Base-by-base conservation (phyloP, 2,329 filamentous ascomycete genomes). In the Phoma sp. region DNA sequence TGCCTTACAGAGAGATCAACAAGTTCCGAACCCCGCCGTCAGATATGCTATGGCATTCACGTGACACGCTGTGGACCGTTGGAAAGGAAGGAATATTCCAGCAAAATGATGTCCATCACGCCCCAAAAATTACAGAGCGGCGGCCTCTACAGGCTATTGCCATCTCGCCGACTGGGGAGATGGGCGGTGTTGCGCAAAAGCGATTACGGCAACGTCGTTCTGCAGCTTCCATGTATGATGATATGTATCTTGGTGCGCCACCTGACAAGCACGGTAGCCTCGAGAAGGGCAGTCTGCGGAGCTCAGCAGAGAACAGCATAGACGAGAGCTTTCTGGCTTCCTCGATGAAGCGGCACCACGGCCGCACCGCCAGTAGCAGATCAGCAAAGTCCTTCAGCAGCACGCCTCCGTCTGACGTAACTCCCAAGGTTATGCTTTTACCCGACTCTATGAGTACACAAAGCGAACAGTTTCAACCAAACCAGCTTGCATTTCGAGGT, bases 31-130 rank as follows among this genome's bases (percentile, higher is more conserved):
- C 78, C 5, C 79, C 82, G 15, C 80, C 85, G 19, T 81, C 84
- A 22, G 86, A 88, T 63, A 75, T 88, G 69, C 77, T 88, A 15
- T 88, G 86, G 81, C 84, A 84, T 63, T 86, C 85, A 45, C 84
- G 85, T 70, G 84, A 88, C 68, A 75, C 85, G 6, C 75, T 88
- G 33, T 88, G 86, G 86, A 86, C 84, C 12, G 85, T 87, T 37
- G 85, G 84, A 6, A 79, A 82, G 41, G 81, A 85, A 56, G 86
- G 86, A 13, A 78, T 81, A 9, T 88, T 88, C 60, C 81, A 84
- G 17, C 86, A 88, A 67, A 84, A 82, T 29, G 86, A 88, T 63
- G 78, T 87, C 31, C 82, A 85, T 54, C 84, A 83, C 73, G 79
- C 82, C 6, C 78, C 83, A 8, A 85, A 85, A 60, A 78, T 83